Conservation (phyloP, 2,329 filamentous ascomycete genomes). For the Cadophora luteo-olivacea region DNA sequence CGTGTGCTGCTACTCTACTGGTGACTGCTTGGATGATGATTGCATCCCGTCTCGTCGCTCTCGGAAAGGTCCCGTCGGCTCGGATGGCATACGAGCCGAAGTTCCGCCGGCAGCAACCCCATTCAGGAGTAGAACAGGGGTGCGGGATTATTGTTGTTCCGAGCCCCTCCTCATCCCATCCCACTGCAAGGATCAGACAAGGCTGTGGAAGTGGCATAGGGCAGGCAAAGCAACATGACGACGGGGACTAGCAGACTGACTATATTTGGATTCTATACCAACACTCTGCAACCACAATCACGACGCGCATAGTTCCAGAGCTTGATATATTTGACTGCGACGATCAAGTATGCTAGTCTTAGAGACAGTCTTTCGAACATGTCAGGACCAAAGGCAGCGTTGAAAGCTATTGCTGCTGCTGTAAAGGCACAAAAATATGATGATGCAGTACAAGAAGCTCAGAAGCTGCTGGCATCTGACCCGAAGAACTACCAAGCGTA, state of each 20-base stretch:
- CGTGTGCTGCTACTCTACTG: background rate
- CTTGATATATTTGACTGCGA: background rate
- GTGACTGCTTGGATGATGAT: background rate
- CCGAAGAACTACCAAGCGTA: conserved; percentile 83
- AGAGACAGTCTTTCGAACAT: conserved; percentile 32
- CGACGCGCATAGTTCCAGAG: background rate
- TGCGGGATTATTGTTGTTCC: background rate
- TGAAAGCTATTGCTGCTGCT: conserved; percentile 82
- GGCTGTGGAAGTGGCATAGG: conserved; percentile 14
- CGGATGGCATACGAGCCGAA: background rate
- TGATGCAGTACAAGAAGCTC: conserved; percentile 73
- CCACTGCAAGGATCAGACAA: conserved; percentile 20
- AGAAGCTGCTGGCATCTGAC: conserved; percentile 73
- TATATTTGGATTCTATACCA: background rate
- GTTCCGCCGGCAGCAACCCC: background rate
- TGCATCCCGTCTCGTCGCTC: background rate
- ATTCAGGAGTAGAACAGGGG: background rate
- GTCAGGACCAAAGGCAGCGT: conserved; percentile 65
- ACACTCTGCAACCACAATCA: background rate
- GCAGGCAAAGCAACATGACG: too few species aligned
- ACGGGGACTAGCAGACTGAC: too few species aligned
- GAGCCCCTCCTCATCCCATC: background rate
- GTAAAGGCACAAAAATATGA: conserved; percentile 82
- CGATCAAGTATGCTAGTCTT: conserved; percentile 30
- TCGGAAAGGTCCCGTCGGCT: background rate